Evolutionary conservation across 768 basidiomycete species (phyloP).

Genomic region (Exsudoporus frostii): DNA sequence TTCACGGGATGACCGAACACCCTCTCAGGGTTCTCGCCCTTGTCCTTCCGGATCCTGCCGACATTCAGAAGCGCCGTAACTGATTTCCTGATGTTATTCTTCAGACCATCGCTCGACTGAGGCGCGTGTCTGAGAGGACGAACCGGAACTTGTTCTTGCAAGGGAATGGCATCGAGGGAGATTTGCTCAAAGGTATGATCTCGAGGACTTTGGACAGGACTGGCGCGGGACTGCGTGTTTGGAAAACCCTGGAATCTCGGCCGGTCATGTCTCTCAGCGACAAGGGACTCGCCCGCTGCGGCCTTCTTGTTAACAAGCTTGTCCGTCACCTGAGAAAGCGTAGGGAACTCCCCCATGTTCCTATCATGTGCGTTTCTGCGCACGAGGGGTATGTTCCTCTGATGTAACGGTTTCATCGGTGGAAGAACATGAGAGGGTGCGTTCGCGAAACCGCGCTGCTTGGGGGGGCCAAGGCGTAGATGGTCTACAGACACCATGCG

Average conservation of each 20-base stretch:
- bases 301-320: conserved; percentile 6
- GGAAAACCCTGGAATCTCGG: conserved; percentile 2
- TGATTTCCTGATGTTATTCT: background rate
- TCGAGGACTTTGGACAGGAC: background rate
- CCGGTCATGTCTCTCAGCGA: background rate
- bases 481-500: conserved; percentile 12
- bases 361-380: background rate
- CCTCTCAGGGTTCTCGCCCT: background rate
- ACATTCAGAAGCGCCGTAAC: conserved; percentile 7
- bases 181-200: conserved; percentile 5
- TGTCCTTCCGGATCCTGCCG: background rate
- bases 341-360: conserved; percentile 6
- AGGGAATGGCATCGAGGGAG: conserved; percentile 11
- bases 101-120: conserved; percentile 1
- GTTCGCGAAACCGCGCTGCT: background rate
- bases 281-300: background rate
- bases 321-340: conserved; percentile 20
- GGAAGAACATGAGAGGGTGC: background rate
- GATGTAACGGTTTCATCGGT: background rate
- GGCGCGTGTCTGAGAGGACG: conserved; percentile 12
- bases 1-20: conserved; percentile 20
- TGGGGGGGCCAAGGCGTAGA: background rate
- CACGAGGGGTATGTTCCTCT: background rate
- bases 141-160: background rate
- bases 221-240: background rate